Conservation (phyloP, 1,139 yeast species). For the Petasospora fabianii region DNA sequence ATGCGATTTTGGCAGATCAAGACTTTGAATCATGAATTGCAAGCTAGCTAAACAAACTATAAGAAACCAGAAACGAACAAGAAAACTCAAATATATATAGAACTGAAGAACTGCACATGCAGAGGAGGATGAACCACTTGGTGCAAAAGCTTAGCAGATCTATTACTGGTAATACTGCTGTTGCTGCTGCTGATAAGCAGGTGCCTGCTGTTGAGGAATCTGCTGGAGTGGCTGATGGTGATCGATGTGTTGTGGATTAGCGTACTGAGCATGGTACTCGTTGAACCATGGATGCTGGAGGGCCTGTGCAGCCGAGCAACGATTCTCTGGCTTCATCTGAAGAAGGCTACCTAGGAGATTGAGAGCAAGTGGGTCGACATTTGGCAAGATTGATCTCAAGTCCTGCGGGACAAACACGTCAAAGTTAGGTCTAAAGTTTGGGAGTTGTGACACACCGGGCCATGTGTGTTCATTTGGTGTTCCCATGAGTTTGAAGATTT, state of each 20-base stretch:
- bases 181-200: conserved; percentile 8
- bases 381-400: conserved; percentile 70
- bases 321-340: conserved; percentile 88
- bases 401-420: conserved; percentile 81
- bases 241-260: not conserved
- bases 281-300: conserved; percentile 95
- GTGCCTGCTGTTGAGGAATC: conserved; percentile 8
- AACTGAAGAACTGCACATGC: not conserved
- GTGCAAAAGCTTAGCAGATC: not conserved
- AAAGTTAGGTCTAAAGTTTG: conserved; percentile 81
- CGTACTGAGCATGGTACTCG: conserved; percentile 44
- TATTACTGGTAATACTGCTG: conserved; percentile 19
- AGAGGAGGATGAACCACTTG: too few species aligned
- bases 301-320: conserved; percentile 90
- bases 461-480: conserved; percentile 94
- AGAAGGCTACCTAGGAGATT: conserved; percentile 73
- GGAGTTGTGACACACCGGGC: conserved; percentile 88
- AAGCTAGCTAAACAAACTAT: too few species aligned
- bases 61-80: too few species aligned
- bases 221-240: conserved; percentile 12
- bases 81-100: not conserved
- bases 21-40: too few species aligned
- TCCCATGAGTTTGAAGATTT: conserved; percentile 91
- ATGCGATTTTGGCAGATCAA: too few species aligned
- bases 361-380: conserved; percentile 75